Evolutionary conservation across 305 asterid genomes (phyloP), one percentile per base, ranked within the genome.

Genomic region (Monarda citriodora): DNA sequence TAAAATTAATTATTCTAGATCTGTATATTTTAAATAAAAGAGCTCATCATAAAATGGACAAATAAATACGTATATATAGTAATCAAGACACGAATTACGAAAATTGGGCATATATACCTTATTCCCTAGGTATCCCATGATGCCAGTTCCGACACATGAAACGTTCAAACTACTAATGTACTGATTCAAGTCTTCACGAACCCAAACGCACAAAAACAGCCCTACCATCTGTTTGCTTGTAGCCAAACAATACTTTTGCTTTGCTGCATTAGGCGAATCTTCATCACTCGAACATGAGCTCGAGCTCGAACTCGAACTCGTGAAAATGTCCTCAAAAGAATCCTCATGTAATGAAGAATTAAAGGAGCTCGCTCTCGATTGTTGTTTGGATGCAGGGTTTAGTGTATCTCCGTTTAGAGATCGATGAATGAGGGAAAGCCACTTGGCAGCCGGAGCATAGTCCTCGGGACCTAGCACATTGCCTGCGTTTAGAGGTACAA

Each of bases 221-320:
- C 98, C 97, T 0, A 92, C 98, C 98, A 89, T 92, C 44, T 92
- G 97, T 59, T 89, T 92, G 75, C 97, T 69, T 2, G 88, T 96
- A 0, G 77, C 96, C 74, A 91, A 67, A 50, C 82, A 69, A 59
- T 80, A 91, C 46, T 65, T 76, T 3, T 64, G 48, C 46, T 67
- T 53, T 3, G 23, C 38, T 0, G 68, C 73, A 63, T 40, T 42
- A 20, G 53, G 63, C 3, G 66, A 54, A 53, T 52, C 63, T 5
- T 74, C 81, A 16, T 38, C 72, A n/a, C 71, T 68, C 8, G 68
- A 63, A 45, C 45, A 59, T 0, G 74, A 83, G 31, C 47, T 63
- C 41, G 74, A 45, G 9, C 65, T 56, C 3, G 59, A 54, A 11
- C 60, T 56, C 29, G 54, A 58, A 17, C 60, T 20, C 34, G 50